Evolutionary conservation across 2,329 filamentous ascomycete species (phyloP).

Genomic region (Hymenoscyphus scutula): DNA sequence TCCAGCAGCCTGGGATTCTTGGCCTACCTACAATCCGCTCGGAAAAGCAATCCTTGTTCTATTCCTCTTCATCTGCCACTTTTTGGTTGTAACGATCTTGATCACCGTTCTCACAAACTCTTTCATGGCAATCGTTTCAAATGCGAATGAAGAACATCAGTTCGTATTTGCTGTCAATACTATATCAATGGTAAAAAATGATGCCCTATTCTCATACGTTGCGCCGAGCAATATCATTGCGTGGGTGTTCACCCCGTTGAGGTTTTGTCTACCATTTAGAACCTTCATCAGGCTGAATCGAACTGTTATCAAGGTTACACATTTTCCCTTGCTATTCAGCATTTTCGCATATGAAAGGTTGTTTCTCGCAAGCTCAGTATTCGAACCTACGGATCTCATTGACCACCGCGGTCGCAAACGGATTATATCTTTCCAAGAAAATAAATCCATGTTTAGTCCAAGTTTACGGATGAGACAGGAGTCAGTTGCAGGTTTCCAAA

Average conservation of each 20-base stretch:
- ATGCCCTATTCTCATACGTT: conserved; percentile 90
- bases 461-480: conserved; percentile 73
- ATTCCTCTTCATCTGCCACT: conserved; percentile 93
- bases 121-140: conserved; percentile 92
- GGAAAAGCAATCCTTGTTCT: conserved; percentile 73
- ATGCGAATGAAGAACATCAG: conserved; percentile 87
- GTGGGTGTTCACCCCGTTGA: conserved; percentile 81
- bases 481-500: conserved; percentile 83
- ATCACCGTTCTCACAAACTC: conserved; percentile 96
- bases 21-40: conserved; percentile 71
- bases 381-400: conserved; percentile 83
- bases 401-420: conserved; percentile 58
- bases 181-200: conserved; percentile 98
- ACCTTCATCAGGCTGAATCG: conserved; percentile 84
- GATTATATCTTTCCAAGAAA: conserved; percentile 55
- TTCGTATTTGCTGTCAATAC: conserved; percentile 96
- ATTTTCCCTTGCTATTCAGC: conserved; percentile 80
- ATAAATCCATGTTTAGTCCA: conserved; percentile 65
- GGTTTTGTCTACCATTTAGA: conserved; percentile 76
- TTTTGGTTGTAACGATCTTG: conserved; percentile 89
- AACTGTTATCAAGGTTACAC: conserved; percentile 86
- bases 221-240: conserved; percentile 88
- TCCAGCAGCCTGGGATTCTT: conserved; percentile 87
- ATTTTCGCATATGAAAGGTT: conserved; percentile 87
- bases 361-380: conserved; percentile 71